A percentile compares a stretch with the other conserved stretches of the same genome.
phyloP scores from a whole-genome alignment of 345 rosid genomes.

The Acer campestre region DNA sequence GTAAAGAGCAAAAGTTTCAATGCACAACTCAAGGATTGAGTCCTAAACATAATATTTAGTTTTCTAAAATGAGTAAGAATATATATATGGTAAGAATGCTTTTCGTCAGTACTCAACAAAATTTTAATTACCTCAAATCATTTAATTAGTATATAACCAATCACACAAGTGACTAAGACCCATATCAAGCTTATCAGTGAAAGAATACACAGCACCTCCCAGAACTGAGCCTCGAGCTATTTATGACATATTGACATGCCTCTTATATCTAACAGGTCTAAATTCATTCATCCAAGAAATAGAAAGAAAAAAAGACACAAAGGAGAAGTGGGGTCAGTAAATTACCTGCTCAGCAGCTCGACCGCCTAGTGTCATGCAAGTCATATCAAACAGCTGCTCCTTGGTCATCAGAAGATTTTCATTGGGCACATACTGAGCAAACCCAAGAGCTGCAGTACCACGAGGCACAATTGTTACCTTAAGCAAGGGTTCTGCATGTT shows the following conservation, averaged over 20 bases:
- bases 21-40: background rate
- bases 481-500: conserved; percentile 60
- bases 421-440: conserved; percentile 59
- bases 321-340: background rate
- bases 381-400: conserved; percentile 60
- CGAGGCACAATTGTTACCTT: conserved; percentile 63
- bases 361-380: conserved; percentile 62
- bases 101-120: background rate
- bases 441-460: conserved; percentile 57
- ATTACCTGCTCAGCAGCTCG: conserved; percentile 63
- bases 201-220: background rate
- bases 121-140: background rate
- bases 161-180: background rate
- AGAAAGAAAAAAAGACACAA: background rate
- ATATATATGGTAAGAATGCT: background rate
- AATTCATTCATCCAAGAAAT: background rate
- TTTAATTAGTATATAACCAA: background rate
- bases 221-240: background rate
- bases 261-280: background rate
- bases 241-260: background rate
- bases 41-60: background rate
- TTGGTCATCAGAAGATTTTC: conserved; percentile 59
- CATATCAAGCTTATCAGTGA: background rate
- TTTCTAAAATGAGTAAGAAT: background rate
- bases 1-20: background rate